Conservation (phyloP, 768 basidiomycete genomes). For the Cantharellus cinnabarinus region DNA sequence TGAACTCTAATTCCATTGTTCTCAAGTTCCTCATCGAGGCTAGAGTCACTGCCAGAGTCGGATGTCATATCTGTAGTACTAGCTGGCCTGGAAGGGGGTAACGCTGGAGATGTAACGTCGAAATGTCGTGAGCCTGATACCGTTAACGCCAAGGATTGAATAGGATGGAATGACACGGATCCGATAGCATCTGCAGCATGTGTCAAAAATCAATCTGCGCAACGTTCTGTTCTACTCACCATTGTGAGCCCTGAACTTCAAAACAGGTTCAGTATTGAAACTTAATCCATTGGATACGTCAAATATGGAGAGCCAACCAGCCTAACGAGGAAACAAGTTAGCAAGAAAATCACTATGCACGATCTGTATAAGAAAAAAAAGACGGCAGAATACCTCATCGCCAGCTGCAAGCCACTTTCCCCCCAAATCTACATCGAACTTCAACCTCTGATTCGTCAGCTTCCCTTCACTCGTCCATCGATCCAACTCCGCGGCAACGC, state of each 20-base stretch:
- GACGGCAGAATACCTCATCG: constrained; percentile 29
- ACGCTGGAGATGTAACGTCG: background rate
- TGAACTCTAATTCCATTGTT: background rate
- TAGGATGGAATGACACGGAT: constrained; percentile 53
- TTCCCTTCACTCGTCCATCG: constrained; percentile 8
- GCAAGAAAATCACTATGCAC: background rate
- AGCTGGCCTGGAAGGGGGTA: background rate
- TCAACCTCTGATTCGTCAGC: constrained; percentile 50
- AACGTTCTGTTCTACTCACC: constrained; percentile 22
- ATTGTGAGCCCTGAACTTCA: constrained; percentile 32
- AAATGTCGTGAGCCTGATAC: constrained; percentile 68
- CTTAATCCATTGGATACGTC: constrained; percentile 18
- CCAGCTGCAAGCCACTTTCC: constrained; percentile 48
- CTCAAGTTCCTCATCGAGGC: background rate
- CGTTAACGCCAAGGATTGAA: constrained; percentile 35
- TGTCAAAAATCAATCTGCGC: background rate
- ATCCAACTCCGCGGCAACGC: constrained; percentile 22
- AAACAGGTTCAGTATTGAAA: constrained; percentile 11
- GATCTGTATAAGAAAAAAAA: background rate
- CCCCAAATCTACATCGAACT: constrained; percentile 55
- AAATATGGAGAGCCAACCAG: constrained; percentile 40
- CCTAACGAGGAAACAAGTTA: constrained; percentile 18
- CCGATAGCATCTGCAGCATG: constrained; percentile 42
- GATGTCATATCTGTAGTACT: background rate
- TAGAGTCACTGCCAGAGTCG: background rate